phyloP scores from a whole-genome alignment of 805 yeast species.

The Barnettozyma siamensis region DNA sequence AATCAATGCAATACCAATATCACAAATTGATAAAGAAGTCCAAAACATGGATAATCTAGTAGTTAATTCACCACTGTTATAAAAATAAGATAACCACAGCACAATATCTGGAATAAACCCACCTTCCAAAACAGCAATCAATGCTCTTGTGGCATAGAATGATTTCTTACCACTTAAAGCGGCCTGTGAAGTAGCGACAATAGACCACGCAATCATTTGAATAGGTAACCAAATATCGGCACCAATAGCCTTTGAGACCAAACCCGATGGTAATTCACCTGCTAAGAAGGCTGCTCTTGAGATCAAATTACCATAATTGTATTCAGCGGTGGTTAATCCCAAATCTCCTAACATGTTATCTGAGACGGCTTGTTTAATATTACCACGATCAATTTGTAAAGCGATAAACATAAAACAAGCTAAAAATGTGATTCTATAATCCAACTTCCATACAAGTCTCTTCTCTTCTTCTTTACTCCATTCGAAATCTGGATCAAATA shows the following conservation, averaged over 20 bases:
- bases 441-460: constrained; percentile 42
- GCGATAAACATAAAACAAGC: constrained; percentile 55
- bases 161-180: constrained; percentile 35
- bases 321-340: constrained; percentile 46
- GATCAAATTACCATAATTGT: constrained; percentile 52
- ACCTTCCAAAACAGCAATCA: constrained; percentile 54
- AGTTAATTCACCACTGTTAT: constrained; percentile 52
- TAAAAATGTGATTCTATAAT: constrained; percentile 47
- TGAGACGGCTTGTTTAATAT: constrained; percentile 51
- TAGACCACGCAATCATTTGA: constrained; percentile 53
- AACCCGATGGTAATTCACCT: constrained; percentile 61
- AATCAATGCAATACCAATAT: constrained; percentile 40
- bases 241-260: constrained; percentile 55
- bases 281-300: constrained; percentile 44
- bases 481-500: constrained; percentile 49
- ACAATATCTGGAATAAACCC: constrained; percentile 63
- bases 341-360: constrained; percentile 51
- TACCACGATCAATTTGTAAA: constrained; percentile 52
- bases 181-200: constrained; percentile 49
- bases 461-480: constrained; percentile 52
- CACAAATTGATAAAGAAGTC: constrained; percentile 46
- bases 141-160: constrained; percentile 42
- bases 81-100: constrained; percentile 65
- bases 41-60: constrained; percentile 57
- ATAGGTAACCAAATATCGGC: constrained; percentile 56